These are phyloP conservation scores for Helianthus annuus DNA, from an alignment of 129 eudicot genomes.

Conservation along the genomic window DNA sequence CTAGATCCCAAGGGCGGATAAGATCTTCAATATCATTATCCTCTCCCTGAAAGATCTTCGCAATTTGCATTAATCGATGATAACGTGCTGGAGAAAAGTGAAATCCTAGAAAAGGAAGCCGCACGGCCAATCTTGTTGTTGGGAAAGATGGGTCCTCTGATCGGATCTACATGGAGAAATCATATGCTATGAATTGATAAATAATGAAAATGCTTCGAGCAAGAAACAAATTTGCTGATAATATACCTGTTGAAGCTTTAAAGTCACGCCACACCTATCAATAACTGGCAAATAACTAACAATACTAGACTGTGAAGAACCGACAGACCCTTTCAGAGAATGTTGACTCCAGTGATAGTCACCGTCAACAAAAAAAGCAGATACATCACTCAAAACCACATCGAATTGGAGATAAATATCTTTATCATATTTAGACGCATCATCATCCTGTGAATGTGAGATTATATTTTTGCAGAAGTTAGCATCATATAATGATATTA, in stretches of 20 bases:
- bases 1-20: constrained; percentile 81
- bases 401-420: constrained; percentile 77
- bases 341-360: constrained; percentile 74
- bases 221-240: constrained; percentile 6
- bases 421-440: constrained; percentile 45
- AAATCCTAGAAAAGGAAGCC: constrained; percentile 84
- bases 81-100: constrained; percentile 96
- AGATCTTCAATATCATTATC: constrained; percentile 48
- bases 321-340: constrained; percentile 34
- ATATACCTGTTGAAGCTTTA: constrained; percentile 90
- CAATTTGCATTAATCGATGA: constrained; percentile 96
- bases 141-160: constrained; percentile 69
- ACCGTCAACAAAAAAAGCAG: constrained; percentile 94
- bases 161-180: constrained; percentile 56
- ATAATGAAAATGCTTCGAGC: neutral
- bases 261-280: constrained; percentile 80
- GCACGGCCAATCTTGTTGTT: constrained; percentile 82
- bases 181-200: constrained; percentile 7
- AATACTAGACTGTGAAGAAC: constrained; percentile 42
- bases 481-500: neutral
- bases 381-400: constrained; percentile 84
- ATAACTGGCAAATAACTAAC: constrained; percentile 76
- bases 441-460: constrained; percentile 56
- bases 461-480: constrained; percentile 9
- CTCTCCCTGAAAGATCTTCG: constrained; percentile 74